Conservation (phyloP, 23 red algal genomes). For the Gracilaria gracilis region DNA sequence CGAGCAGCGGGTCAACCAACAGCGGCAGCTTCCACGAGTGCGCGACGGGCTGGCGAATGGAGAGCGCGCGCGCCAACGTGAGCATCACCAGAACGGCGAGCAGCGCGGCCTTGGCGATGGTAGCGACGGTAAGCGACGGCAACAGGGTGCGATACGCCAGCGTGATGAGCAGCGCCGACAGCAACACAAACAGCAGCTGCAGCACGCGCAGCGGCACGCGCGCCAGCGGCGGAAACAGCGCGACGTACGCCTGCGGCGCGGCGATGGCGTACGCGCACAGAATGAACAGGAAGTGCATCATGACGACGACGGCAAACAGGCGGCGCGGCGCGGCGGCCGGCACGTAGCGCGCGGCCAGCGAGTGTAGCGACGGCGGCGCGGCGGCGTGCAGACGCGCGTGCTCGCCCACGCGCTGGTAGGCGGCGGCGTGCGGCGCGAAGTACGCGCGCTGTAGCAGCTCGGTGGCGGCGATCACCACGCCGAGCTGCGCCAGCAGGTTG, state of each 20-base stretch:
- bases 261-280: slow-evolving; percentile 83
- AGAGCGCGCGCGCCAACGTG: slow-evolving; percentile 40
- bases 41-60: slow-evolving; percentile 27
- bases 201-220: slow-evolving; percentile 7
- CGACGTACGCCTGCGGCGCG: slow-evolving; percentile 81
- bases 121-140: slow-evolving; percentile 73
- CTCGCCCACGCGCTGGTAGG: neutral
- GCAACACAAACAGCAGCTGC: slow-evolving; percentile 33
- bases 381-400: neutral
- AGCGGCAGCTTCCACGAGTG: slow-evolving; percentile 41
- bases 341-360: slow-evolving; percentile 40
- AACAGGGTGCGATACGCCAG: slow-evolving; percentile 7
- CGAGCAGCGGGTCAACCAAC: slow-evolving; percentile 77
- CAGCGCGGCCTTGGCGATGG: slow-evolving; percentile 63
- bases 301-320: slow-evolving; percentile 57
- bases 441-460: slow-evolving; percentile 87
- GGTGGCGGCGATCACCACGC: slow-evolving; percentile 62
- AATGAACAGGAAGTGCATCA: slow-evolving; percentile 83
- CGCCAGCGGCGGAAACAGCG: slow-evolving; percentile 53
- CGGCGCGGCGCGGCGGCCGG: slow-evolving; percentile 11
- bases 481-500: slow-evolving; percentile 67
- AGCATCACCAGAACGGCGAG: slow-evolving; percentile 65
- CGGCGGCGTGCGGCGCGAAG: neutral
- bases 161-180: slow-evolving; percentile 34
- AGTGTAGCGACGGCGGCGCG: slow-evolving; percentile 51